A percentile compares a stretch with the other conserved stretches of the same genome.
Evolutionary conservation across 495 filamentous ascomycete genomes (phyloP).

Genomic region (Aspergillus diversus): DNA sequence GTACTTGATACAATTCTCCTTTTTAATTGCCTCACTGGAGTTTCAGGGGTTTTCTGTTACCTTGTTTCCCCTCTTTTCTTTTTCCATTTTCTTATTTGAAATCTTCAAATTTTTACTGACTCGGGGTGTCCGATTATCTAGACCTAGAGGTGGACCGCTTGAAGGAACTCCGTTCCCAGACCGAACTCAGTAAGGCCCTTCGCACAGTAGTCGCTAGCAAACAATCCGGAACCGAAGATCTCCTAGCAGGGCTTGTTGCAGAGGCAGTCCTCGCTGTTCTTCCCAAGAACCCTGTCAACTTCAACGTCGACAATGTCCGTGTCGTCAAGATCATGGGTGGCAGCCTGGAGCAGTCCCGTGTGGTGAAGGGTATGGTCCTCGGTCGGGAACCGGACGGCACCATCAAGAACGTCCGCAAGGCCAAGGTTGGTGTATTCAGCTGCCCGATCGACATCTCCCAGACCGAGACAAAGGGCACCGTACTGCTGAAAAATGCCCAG

Average conservation of each 20-base stretch:
- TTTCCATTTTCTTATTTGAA: background rate
- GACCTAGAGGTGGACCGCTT: conserved; percentile 92
- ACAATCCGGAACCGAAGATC: conserved; percentile 89
- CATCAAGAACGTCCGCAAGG: conserved; percentile 86
- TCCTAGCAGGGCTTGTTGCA: conserved; percentile 82
- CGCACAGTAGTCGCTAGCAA: conserved; percentile 95
- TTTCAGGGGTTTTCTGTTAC: conserved; percentile 14
- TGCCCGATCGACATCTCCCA: conserved; percentile 95
- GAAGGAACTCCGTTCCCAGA: conserved; percentile 73
- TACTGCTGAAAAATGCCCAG: conserved; percentile 95
- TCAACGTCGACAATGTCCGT: conserved; percentile 99
- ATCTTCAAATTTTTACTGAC: conserved; percentile 7
- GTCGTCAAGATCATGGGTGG: conserved; percentile 99
- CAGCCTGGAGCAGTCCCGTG: conserved; percentile 85
- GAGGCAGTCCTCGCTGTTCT: conserved; percentile 94
- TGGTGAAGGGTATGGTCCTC: conserved; percentile 99
- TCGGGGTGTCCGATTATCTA: conserved; percentile 30
- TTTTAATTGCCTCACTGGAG: background rate
- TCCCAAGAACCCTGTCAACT: conserved; percentile 96
- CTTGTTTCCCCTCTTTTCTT: background rate
- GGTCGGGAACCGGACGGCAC: conserved; percentile 86
- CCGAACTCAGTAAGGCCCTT: conserved; percentile 92
- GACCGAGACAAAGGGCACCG: conserved; percentile 99
- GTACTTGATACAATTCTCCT: conserved; percentile 26
- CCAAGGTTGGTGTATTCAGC: conserved; percentile 95